These are phyloP conservation scores for Rhizoclosmatium sp. DNA, from an alignment of 192 early-diverging fungal species.

Conservation along the genomic window DNA sequence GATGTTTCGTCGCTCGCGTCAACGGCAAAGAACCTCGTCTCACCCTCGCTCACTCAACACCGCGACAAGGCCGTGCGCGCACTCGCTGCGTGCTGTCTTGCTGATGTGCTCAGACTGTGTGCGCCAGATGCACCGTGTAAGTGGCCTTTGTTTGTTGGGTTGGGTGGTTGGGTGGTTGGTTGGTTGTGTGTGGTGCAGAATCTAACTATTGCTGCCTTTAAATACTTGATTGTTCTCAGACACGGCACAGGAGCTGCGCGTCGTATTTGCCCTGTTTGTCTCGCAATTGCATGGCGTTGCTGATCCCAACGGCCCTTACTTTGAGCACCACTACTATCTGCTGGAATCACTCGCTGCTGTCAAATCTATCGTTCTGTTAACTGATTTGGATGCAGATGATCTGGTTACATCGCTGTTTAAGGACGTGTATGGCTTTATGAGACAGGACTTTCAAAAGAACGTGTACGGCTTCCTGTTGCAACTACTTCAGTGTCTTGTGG, in stretches of 20 bases:
- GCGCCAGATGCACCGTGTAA: constrained; percentile 89
- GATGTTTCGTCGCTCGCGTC: constrained; percentile 68
- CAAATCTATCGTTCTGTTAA: constrained; percentile 81
- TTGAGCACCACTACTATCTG: constrained; percentile 79
- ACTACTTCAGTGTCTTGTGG: constrained; percentile 82
- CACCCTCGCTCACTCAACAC: constrained; percentile 73
- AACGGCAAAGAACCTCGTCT: constrained; percentile 73
- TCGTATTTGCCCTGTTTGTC: constrained; percentile 88
- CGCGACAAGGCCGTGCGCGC: constrained; percentile 82
- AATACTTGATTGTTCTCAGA: constrained; percentile 31
- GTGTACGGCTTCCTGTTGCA: constrained; percentile 82
- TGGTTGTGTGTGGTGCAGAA: too few relatives aligned
- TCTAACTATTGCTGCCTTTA: too few relatives aligned
- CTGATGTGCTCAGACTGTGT: constrained; percentile 89
- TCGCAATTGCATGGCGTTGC: constrained; percentile 74
- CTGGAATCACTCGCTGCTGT: constrained; percentile 89
- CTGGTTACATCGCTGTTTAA: constrained; percentile 77
- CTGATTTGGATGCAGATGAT: constrained; percentile 81
- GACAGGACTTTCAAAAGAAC: constrained; percentile 75
- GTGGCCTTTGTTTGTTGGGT: too few relatives aligned
- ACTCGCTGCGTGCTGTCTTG: constrained; percentile 81
- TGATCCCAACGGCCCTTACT: constrained; percentile 69
- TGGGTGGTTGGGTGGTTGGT: too few relatives aligned
- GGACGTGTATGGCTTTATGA: constrained; percentile 75
- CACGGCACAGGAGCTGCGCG: constrained; percentile 74